phyloP scores from a whole-genome alignment of 106 monocot genomes.

The Alisma plantagoaquatica region DNA sequence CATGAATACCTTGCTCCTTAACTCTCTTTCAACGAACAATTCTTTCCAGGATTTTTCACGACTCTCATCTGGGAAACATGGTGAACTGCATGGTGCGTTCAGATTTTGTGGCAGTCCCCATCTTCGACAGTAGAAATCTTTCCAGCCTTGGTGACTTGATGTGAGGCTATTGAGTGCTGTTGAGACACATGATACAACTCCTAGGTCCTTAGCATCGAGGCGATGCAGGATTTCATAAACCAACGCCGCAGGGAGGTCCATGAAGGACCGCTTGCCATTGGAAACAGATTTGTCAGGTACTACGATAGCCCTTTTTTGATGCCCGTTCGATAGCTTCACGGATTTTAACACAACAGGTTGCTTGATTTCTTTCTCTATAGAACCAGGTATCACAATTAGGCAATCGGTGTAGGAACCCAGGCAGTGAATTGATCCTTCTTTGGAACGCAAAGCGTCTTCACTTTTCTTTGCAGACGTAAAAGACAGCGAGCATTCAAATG shows the following conservation, averaged over 20 bases:
- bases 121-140: slow-evolving; percentile 55
- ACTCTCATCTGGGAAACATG: background rate
- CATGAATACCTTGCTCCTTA: slow-evolving; percentile 56
- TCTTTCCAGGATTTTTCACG: slow-evolving; percentile 50
- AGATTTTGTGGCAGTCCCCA: slow-evolving; percentile 45
- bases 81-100: background rate
- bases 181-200: slow-evolving; percentile 68
- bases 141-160: slow-evolving; percentile 58
- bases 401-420: no score
- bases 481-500: slow-evolving; percentile 37
- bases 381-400: no score
- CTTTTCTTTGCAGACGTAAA: no score
- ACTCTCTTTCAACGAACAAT: slow-evolving; percentile 64
- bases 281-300: slow-evolving; percentile 8
- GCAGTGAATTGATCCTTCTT: no score
- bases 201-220: slow-evolving; percentile 73
- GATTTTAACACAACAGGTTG: no score
- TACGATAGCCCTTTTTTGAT: no score
- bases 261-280: slow-evolving; percentile 30
- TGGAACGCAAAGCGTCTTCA: no score
- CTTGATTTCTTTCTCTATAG: no score
- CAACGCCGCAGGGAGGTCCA: slow-evolving; percentile 55
- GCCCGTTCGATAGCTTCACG: no score
- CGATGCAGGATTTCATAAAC: slow-evolving; percentile 57
- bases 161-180: slow-evolving; percentile 45